Conservation (phyloP, 495 filamentous ascomycete genomes). For the Aspergillus asperescens region DNA sequence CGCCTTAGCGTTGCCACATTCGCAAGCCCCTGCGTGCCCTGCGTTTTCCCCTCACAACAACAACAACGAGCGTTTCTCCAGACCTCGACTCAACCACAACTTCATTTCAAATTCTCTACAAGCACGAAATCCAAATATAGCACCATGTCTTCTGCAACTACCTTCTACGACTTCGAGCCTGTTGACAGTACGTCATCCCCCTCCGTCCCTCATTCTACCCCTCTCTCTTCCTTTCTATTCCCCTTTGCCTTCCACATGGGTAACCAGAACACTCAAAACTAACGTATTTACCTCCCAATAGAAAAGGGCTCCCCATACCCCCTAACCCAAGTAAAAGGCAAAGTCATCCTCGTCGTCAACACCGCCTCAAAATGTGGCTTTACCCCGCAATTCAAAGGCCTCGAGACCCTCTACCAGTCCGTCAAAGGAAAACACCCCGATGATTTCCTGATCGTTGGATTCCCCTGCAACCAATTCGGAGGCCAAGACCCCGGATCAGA, state of each 20-base stretch:
- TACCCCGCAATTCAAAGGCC: constrained; percentile 89
- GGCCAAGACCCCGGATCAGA: constrained; percentile 81
- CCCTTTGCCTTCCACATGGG: constrained; percentile 5
- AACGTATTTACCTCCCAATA: constrained; percentile 29
- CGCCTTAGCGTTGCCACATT: background rate
- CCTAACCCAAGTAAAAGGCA: constrained; percentile 68
- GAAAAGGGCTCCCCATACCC: constrained; percentile 70
- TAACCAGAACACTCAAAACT: constrained; percentile 16
- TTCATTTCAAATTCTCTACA: constrained; percentile 13
- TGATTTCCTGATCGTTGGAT: constrained; percentile 82
- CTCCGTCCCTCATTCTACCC: background rate
- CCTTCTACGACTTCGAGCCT: constrained; percentile 87
- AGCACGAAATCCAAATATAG: constrained; percentile 7
- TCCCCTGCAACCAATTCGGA: constrained; percentile 98
- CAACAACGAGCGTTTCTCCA: background rate
- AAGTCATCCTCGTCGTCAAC: constrained; percentile 94
- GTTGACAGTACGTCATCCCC: constrained; percentile 59
- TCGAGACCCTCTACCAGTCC: constrained; percentile 85
- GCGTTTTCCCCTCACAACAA: background rate
- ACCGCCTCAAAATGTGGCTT: constrained; percentile 99
- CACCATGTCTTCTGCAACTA: constrained; percentile 82
- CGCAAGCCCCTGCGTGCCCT: background rate
- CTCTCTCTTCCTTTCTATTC: background rate
- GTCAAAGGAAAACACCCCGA: constrained; percentile 62
- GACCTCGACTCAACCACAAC: background rate